phyloP scores from a whole-genome alignment of 352 stramenopile species.

The Pythium plurisporium region DNA sequence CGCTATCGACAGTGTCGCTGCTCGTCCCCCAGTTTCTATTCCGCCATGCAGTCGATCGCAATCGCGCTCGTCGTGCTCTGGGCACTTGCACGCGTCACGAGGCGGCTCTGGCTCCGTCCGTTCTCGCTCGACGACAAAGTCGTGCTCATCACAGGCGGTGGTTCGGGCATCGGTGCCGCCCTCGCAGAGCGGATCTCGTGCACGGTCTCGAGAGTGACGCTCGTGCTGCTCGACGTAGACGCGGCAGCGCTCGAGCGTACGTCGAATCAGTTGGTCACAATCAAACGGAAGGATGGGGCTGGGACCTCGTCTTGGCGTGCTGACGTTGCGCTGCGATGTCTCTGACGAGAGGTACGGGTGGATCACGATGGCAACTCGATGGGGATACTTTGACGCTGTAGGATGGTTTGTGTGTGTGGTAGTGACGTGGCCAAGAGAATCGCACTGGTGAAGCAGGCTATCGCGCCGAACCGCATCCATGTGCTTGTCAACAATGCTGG shows the following conservation, averaged over 20 bases:
- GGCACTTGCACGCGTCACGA: conserved; percentile 37
- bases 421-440: conserved; percentile 22
- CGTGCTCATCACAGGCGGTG: conserved; percentile 64
- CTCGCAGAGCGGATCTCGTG: conserved; percentile 34
- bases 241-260: conserved; percentile 25
- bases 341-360: conserved; percentile 13
- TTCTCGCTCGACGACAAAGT: conserved; percentile 53
- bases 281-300: not conserved
- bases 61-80: conserved; percentile 1
- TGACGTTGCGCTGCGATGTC: conserved; percentile 25
- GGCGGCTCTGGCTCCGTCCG: conserved; percentile 28
- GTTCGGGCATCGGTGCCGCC: conserved; percentile 40
- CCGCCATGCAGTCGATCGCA: too few relatives aligned
- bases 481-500: conserved; percentile 34
- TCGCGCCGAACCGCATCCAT: conserved; percentile 16
- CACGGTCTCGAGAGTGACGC: conserved; percentile 27
- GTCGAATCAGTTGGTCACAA: conserved; percentile 15
- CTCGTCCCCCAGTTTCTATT: too few relatives aligned
- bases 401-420: too few relatives aligned
- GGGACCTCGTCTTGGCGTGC: too few relatives aligned
- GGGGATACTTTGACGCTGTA: too few relatives aligned
- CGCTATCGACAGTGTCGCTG: too few relatives aligned
- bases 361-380: not conserved
- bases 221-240: conserved; percentile 64
- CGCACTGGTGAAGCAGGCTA: not conserved